Evolutionary conservation across 768 basidiomycete species (phyloP), one percentile per base, ranked within the genome.

Genomic region (Amanita polypyramis): DNA sequence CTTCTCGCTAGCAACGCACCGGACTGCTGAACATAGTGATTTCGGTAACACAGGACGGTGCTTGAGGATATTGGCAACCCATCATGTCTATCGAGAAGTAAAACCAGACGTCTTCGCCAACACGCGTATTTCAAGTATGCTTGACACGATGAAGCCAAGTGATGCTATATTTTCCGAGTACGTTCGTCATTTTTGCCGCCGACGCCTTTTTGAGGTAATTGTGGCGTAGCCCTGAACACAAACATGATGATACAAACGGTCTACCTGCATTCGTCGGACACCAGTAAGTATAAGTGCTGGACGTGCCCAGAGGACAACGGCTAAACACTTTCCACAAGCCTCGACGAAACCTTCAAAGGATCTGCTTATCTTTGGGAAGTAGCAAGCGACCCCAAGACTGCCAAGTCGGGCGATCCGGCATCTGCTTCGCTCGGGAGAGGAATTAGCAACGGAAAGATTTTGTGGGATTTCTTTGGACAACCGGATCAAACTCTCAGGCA

Each of bases 311-410:
- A 4, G 3, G 25, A 27, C 25, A 27, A 9, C 35, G 53, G 51
- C 9, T 25, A 11, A 2, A 27, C 14, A 34, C 21, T 11, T 10
- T 10, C 19, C 6, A 30, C 23, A 34, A 64, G 64, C 11, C 45
- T 56, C 8, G 56, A 58, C 34, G 57, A 61, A 44, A 49, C 51
- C 8, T 53, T 56, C 35, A 65, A 62, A 45, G 47, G 53, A 9
- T 50, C 59, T 2, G 58, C 59, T 2, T 59, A 62, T 37, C 33
- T 61, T 6, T 56, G 56, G 38, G 66, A 68, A 36, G 57, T 45
- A 9, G 50, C 62, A 23, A 45, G 21, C 2, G 61, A 63, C 34
- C 60, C 58, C 1, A 41, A 25, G n/a, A 56, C 55, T 2, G 52
- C 40, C 10, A 45, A 53, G 8, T 61, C 59, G 0, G 47, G 43